Percentiles rank a stretch among this genome's conserved stretches.
These are phyloP conservation scores for Chlamydomonas schloesseri DNA, from an alignment of 139 green algal genomes.

Conservation along the genomic window DNA sequence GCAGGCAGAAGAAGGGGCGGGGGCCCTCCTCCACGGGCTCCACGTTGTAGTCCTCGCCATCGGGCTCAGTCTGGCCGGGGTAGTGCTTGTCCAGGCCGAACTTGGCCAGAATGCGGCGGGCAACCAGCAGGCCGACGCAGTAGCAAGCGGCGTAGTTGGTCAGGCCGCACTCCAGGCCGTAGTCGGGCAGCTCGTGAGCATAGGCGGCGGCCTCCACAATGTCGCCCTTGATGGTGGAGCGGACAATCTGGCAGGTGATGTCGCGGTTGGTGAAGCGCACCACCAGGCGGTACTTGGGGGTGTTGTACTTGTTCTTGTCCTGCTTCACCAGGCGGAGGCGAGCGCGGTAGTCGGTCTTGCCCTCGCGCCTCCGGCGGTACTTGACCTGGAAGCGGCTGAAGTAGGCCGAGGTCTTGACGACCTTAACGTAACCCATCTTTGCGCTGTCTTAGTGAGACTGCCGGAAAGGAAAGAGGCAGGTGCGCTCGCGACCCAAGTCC, in stretches of 20 bases:
- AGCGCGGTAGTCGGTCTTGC: constrained; percentile 98
- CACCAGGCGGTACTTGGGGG: constrained; percentile 91
- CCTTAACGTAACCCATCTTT: constrained; percentile 84
- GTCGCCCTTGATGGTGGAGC: constrained; percentile 96
- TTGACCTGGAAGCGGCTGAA: constrained; percentile 96
- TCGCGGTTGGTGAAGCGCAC: constrained; percentile 93
- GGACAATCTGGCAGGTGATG: constrained; percentile 93
- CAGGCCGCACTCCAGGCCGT: constrained; percentile 93
- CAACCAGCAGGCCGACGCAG: constrained; percentile 93
- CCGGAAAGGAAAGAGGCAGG: neutral
- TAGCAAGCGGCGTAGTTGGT: constrained; percentile 99
- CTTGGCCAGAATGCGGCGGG: constrained; percentile 95
- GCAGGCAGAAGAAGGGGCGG: constrained; percentile 94
- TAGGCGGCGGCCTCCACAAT: constrained; percentile 91
- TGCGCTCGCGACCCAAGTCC: neutral
- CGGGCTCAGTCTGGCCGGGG: constrained; percentile 78
- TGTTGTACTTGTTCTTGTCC: constrained; percentile 99
- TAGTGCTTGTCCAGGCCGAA: constrained; percentile 93
- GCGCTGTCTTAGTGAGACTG: neutral
- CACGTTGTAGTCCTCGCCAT: constrained; percentile 98
- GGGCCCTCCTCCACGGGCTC: constrained; percentile 90
- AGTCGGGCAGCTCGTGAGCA: constrained; percentile 94
- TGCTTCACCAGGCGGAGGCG: constrained; percentile 92
- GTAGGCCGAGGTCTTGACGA: constrained; percentile 88
- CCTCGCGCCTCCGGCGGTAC: constrained; percentile 80